A percentile compares a stretch with the other conserved stretches of the same genome.
phyloP scores from a whole-genome alignment of 768 basidiomycete species.

The Agaricus sinodeliciosus region DNA sequence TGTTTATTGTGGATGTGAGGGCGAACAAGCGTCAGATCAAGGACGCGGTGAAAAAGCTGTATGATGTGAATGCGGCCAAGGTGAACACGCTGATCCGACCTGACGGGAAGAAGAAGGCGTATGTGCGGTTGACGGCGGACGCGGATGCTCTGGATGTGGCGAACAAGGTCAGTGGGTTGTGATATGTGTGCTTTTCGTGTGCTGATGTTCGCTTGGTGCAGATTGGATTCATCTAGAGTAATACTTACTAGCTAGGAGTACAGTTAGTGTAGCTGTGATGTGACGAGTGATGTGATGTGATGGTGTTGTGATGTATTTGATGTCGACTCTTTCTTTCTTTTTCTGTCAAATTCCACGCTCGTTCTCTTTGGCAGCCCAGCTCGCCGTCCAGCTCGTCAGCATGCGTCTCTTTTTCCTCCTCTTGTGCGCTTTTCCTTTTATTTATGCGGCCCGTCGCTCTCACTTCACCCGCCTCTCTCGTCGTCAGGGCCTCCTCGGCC shows the following conservation, averaged over 20 bases:
- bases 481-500: constrained; percentile 6
- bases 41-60: constrained; percentile 98
- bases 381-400: constrained; percentile 20
- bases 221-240: constrained; percentile 89
- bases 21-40: constrained; percentile 99
- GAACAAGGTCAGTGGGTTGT: constrained; percentile 65
- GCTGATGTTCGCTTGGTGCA: constrained; percentile 20
- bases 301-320: constrained; percentile 8
- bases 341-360: constrained; percentile 27
- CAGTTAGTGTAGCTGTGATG: too few species aligned
- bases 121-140: constrained; percentile 91
- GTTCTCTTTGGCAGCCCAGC: constrained; percentile 24
- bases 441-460: constrained; percentile 35
- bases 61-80: constrained; percentile 93
- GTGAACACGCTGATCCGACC: constrained; percentile 98
- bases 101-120: constrained; percentile 99
- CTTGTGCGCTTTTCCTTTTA: constrained; percentile 19
- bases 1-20: constrained; percentile 93
- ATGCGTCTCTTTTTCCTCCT: constrained; percentile 25
- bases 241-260: too few species aligned
- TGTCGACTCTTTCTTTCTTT: constrained; percentile 8
- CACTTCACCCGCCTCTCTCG: constrained; percentile 19
- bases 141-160: constrained; percentile 96
- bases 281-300: not conserved
- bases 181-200: not conserved